Conservation (phyloP, 495 filamentous ascomycete species). For the Jackrogersella multiformis region DNA sequence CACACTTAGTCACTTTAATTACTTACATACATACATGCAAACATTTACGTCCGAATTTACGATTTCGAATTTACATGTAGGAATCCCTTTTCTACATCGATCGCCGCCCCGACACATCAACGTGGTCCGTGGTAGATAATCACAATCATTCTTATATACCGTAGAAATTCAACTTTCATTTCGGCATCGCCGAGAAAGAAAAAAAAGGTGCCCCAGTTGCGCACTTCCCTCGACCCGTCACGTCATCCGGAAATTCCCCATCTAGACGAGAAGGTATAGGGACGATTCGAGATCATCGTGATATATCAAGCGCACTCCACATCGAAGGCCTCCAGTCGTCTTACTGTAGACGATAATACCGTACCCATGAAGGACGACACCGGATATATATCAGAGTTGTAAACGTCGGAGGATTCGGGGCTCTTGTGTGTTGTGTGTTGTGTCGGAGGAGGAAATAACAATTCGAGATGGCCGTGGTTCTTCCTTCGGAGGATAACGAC, state of each 20-base stretch:
- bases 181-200: constrained; percentile 20
- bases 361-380: constrained; percentile 32
- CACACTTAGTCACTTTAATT: neutral
- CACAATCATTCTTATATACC: constrained; percentile 4
- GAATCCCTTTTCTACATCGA: neutral
- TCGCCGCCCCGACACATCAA: constrained; percentile 4
- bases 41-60: constrained; percentile 14
- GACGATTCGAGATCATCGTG: constrained; percentile 5
- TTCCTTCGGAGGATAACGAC: constrained; percentile 55
- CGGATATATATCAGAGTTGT: constrained; percentile 19
- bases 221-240: constrained; percentile 16
- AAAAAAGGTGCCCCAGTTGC: constrained; percentile 10
- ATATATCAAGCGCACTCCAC: neutral
- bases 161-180: constrained; percentile 5
- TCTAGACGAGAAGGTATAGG: constrained; percentile 3
- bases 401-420: constrained; percentile 33
- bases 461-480: constrained; percentile 55
- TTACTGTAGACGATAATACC: constrained; percentile 14
- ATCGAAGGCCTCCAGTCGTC: constrained; percentile 10
- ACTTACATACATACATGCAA: neutral
- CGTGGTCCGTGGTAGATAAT: neutral
- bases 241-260: constrained; percentile 27
- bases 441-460: constrained; percentile 1
- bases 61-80: constrained; percentile 12
- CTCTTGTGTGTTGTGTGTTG: no score